Conservation (phyloP, 1,284 basidiomycete species). For the Acaromyces ingoldii region DNA sequence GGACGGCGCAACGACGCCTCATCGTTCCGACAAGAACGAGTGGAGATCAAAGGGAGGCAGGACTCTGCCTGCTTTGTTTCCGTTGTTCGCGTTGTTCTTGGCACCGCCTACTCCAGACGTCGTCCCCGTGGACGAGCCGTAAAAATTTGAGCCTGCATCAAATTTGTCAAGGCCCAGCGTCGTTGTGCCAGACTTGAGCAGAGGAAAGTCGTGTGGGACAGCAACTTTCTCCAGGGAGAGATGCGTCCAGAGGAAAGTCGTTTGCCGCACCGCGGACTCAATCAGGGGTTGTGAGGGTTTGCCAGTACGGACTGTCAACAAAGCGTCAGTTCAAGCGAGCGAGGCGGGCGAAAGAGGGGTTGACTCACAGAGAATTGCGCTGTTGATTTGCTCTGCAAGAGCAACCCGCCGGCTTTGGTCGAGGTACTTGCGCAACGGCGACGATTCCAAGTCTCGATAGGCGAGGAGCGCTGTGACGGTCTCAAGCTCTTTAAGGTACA, state of each 20-base stretch:
- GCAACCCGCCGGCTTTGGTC: conserved; percentile 67
- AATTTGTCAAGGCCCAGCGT: not conserved
- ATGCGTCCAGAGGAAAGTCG: conserved; percentile 26
- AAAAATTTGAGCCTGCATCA: not conserved
- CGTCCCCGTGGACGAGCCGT: too few species aligned
- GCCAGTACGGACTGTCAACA: conserved; percentile 20
- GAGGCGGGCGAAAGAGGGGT: not conserved
- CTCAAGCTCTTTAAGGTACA: conserved; percentile 65
- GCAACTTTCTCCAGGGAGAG: conserved; percentile 23
- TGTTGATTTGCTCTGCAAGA: conserved; percentile 77
- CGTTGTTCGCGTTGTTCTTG: too few species aligned
- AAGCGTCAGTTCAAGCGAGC: too few species aligned
- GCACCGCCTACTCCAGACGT: too few species aligned
- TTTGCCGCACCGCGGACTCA: conserved; percentile 43
- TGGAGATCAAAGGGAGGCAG: too few species aligned
- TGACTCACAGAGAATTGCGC: conserved; percentile 62
- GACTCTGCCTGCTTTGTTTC: too few species aligned
- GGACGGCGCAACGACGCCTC: too few species aligned
- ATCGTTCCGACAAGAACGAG: too few species aligned
- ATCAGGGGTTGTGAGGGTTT: conserved; percentile 39
- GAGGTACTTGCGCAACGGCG: conserved; percentile 65
- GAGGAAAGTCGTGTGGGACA: conserved; percentile 18
- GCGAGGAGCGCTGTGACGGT: conserved; percentile 71
- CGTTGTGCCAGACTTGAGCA: conserved; percentile 14
- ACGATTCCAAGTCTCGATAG: conserved; percentile 68